Evolutionary conservation across 2,329 filamentous ascomycete species (phyloP), one percentile per base, ranked within the genome.

Genomic region (Helotiales sp.): DNA sequence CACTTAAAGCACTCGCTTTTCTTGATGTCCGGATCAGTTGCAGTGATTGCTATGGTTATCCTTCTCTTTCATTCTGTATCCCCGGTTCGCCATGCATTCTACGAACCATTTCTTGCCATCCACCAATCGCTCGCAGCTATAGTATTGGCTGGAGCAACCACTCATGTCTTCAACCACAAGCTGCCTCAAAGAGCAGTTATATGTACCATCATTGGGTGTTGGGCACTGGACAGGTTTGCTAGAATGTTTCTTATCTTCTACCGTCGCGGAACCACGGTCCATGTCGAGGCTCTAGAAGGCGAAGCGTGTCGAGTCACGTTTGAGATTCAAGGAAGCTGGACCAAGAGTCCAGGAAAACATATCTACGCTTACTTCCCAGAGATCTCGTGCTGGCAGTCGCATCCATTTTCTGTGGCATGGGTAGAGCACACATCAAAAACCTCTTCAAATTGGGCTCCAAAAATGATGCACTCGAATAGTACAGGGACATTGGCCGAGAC

Each of bases 321-420:
- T 50, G 85, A 81, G 54, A 82, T 91, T 76, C 84, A 87, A 12
- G 84, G 87, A 47, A 86, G 86, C 9, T 92, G 88, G 87, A 80
- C 76, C 44, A 89, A 89, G 77, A 76, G 77, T 51, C 86, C 89
- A 0, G 88, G 89, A 31, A 87, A 90, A 72, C 88, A 92, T 70
- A 85, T 88, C 42, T 92, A 91, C 71, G 75, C 91, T 17, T 91
- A 91, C 74, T 80, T 92, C 73, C 89, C 89, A 6, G 76, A 79
- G 12, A 77, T 92, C 68, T 86, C 86, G 61, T 79, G 84, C 61
- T 88, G 84, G 84, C 88, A 89, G 67, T 90, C 86, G 49, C 89
- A 92, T 68, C 89, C 89, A 1, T 92, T 91, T 75, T 89, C 87
- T 3, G 78, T 91, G 40, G 86, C 87, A 29, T 92, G 89, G 89